Evolutionary conservation across 2,329 filamentous ascomycete genomes (phyloP), one percentile per base, ranked within the genome.

Genomic region (Pseudocercospora ulei): DNA sequence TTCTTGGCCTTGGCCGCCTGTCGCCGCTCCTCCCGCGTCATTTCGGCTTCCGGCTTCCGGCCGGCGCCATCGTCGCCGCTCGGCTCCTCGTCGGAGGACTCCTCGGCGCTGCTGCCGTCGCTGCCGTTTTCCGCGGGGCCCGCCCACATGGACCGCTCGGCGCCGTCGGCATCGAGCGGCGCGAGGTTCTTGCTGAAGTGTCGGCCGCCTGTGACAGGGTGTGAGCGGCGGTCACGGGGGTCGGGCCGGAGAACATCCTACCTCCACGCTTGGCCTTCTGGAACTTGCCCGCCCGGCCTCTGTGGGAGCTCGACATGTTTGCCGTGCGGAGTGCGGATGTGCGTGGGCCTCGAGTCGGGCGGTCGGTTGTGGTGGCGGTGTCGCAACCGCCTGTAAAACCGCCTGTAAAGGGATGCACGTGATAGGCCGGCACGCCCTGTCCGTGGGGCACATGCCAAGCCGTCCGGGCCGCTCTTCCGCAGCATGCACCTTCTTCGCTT

Each of bases 201-300:
- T 66, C 95, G 94, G 58, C 90, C 90, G 47, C 87, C 87, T 94
- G 40, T 3, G 14, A 3, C 49, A 14, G 27, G 17, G 17, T 13
- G 26, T 53, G 29, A 52, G 53, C 56, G 40, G 38, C 2, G 17
- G 12, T 4, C 20, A 8, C 18, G 13, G 9, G 8, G 25, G 13
- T 22, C n/a, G n/a, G n/a, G n/a, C n/a, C n/a, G n/a, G n/a, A n/a
- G n/a, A n/a, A n/a, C n/a, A n/a, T n/a, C 73, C 54, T 66, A 88
- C 88, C 87, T 72, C 88, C 88, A 66, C 88, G 75, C 54, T 84
- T 86, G 52, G 81, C 85, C 70, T 95, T 96, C 69, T 78, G 82
- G 64, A 88, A 94, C 68, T 96, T 96, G 65, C 87, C 85, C 56
- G 82, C 86, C 60, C 87, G 82, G 54, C 84, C 86, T 60, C 85